Percentiles rank a stretch among this genome's conserved stretches.
These are phyloP conservation scores for Lactarius trivialis DNA, from an alignment of 768 basidiomycete genomes.

Conservation along the genomic window DNA sequence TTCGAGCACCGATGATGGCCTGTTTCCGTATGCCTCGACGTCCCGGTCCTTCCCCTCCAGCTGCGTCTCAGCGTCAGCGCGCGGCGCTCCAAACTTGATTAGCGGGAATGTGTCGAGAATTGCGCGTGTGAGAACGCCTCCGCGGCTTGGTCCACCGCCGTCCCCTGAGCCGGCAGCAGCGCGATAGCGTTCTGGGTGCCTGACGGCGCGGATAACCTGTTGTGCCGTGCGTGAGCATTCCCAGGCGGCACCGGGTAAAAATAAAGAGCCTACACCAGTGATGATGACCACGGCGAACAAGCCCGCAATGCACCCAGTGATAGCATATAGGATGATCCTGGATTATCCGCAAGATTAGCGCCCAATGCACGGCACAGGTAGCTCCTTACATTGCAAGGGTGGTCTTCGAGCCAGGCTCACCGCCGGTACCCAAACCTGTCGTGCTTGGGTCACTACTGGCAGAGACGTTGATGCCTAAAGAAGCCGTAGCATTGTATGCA, in stretches of 20 bases:
- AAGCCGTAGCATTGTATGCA: conserved; percentile 53
- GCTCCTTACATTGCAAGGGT: conserved; percentile 63
- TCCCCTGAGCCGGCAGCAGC: conserved; percentile 41
- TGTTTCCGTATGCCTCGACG: conserved; percentile 5
- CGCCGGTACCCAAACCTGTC: conserved; percentile 3
- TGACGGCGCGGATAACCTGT: conserved; percentile 72
- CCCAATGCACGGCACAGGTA: not conserved
- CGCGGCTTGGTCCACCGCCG: conserved; percentile 31
- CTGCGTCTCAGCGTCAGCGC: conserved; percentile 7
- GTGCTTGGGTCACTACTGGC: conserved; percentile 24
- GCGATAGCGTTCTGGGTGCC: conserved; percentile 86
- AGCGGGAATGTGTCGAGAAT: conserved; percentile 95
- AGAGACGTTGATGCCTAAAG: conserved; percentile 24
- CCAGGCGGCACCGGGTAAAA: not conserved
- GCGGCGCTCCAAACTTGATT: conserved; percentile 63
- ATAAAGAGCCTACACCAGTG: conserved; percentile 54
- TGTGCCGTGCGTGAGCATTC: not conserved
- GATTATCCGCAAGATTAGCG: conserved; percentile 7
- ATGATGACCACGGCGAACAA: conserved; percentile 82
- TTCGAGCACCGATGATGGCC: not conserved
- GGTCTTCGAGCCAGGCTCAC: conserved; percentile 18
- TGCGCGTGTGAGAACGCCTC: conserved; percentile 60
- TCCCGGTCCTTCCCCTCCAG: conserved; percentile 25
- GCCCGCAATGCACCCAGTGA: conserved; percentile 83
- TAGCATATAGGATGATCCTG: conserved; percentile 80